Percentiles rank a stretch among this genome's conserved stretches.
Evolutionary conservation across 352 stramenopile genomes (phyloP).

Genomic region (Phytophthora agathidicida): DNA sequence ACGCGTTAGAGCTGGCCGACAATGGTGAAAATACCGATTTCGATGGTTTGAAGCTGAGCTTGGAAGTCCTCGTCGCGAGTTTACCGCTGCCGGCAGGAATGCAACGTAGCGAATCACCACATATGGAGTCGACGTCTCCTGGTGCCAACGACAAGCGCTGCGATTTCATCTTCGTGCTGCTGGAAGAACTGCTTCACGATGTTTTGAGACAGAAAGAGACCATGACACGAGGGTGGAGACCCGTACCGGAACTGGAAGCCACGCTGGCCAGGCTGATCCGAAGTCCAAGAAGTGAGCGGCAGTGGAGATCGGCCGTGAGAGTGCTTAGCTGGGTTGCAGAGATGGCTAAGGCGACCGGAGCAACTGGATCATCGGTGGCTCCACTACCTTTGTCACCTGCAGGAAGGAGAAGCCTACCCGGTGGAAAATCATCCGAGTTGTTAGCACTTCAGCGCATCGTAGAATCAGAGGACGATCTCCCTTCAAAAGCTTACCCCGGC

Average conservation of each 20-base stretch:
- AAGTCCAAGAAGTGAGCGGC: constrained; percentile 29
- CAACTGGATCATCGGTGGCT: constrained; percentile 2
- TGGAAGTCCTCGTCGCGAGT: constrained; percentile 35
- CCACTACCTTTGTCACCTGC: constrained; percentile 4
- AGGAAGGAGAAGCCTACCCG: constrained; percentile 16
- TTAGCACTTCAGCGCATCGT: constrained; percentile 5
- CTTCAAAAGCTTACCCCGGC: not conserved
- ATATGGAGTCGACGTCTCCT: not conserved
- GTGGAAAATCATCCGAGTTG: constrained; percentile 17
- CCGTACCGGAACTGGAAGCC: constrained; percentile 37
- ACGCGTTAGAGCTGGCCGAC: constrained; percentile 11
- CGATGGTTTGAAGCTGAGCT: constrained; percentile 25
- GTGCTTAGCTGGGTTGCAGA: constrained; percentile 48
- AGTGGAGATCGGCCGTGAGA: constrained; percentile 49
- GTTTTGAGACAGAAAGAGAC: constrained; percentile 15
- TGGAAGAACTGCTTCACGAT: constrained; percentile 54
- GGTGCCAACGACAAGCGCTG: not conserved
- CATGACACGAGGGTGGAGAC: constrained; percentile 32
- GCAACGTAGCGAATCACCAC: not conserved
- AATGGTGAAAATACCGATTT: not conserved
- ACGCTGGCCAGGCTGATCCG: constrained; percentile 46
- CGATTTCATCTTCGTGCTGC: constrained; percentile 23
- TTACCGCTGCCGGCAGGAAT: constrained; percentile 25
- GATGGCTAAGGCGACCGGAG: constrained; percentile 8
- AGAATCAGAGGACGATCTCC: constrained; percentile 7